Evolutionary conservation across 495 filamentous ascomycete species (phyloP), one percentile per base, ranked within the genome.

Genomic region (Symbiotaphrina buchneri): DNA sequence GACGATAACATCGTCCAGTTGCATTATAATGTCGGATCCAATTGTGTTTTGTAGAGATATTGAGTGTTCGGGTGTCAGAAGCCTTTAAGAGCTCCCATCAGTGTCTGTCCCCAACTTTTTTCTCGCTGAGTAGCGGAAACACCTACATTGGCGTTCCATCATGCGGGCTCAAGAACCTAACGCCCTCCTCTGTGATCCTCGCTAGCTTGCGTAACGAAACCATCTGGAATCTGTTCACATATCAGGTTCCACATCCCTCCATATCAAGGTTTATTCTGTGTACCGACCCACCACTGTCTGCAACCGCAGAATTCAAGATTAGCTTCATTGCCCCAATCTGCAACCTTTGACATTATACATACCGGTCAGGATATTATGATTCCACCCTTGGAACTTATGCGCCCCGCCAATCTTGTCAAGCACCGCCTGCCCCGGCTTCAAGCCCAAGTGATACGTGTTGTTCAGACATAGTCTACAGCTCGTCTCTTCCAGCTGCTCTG

Each of bases 11-110:
- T 99, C 87, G 54, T 99, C 87, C 5, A 99, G 65, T 51, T 95
- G 90, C 90, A 99, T 95, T 19, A 95, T 91, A 43, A 99, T 95
- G 55, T 99, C 87, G 31, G 80, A 87, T 42, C 87, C 90, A 43
- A 99, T 95, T 19, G 75, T 80, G 49, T 95, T 94, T 46, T 99
- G 87, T 11, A 99, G 65, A 15, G 75, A 74, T 36, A 95, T 95
- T 1, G 87, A 95, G 53, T 94, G 85, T 47, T 99, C 87, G 3
- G 87, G 87, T 0, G 90, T 95, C 8, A 99, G 70, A 6, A 95
- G 68, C 66, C 65, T 71, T 32, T 3, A 17, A n/a, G n/a, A n/a
- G n/a, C 10, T 14, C 22, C 3, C 18, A 34, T 36, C 8, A 31
- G 28, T 7, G 13, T 25, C 13, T 25, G 13, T 7, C n/a, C n/a